Conservation (phyloP, 2,329 filamentous ascomycete genomes). For the Pestalotiopsis sp. region DNA sequence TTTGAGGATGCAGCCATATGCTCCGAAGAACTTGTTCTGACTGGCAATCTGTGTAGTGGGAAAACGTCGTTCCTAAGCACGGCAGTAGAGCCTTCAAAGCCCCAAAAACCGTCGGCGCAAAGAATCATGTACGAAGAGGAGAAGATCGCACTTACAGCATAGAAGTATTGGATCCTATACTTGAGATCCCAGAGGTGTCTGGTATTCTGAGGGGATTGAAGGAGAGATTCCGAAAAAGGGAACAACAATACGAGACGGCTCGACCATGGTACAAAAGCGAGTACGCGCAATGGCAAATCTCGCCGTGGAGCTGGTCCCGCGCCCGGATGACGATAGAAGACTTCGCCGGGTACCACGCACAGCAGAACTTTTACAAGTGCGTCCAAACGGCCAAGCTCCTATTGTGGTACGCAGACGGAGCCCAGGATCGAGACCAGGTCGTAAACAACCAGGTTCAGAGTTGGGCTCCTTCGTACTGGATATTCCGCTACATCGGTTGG, state of each 20-base stretch:
- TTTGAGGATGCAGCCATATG: too few relatives aligned
- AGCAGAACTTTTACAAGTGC: neutral
- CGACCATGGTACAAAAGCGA: constrained; percentile 1
- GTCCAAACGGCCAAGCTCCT: neutral
- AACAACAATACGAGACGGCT: neutral
- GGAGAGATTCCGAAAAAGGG: neutral
- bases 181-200: neutral
- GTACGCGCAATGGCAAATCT: neutral
- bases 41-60: neutral
- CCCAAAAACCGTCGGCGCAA: neutral
- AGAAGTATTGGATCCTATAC: neutral
- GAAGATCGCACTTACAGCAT: neutral
- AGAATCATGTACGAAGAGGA: neutral
- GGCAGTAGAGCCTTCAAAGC: neutral
- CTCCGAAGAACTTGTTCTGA: neutral
- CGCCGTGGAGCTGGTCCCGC: neutral
- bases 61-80: neutral
- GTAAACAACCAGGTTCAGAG: too few relatives aligned
- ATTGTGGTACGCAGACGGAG: neutral
- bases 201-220: neutral
- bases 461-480: neutral
- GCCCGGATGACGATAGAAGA: neutral
- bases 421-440: neutral
- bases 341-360: neutral
- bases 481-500: neutral